Evolutionary conservation across 2,329 filamentous ascomycete genomes (phyloP), one percentile per base, ranked within the genome.

Genomic region (Aotearoamyces nothofagi): DNA sequence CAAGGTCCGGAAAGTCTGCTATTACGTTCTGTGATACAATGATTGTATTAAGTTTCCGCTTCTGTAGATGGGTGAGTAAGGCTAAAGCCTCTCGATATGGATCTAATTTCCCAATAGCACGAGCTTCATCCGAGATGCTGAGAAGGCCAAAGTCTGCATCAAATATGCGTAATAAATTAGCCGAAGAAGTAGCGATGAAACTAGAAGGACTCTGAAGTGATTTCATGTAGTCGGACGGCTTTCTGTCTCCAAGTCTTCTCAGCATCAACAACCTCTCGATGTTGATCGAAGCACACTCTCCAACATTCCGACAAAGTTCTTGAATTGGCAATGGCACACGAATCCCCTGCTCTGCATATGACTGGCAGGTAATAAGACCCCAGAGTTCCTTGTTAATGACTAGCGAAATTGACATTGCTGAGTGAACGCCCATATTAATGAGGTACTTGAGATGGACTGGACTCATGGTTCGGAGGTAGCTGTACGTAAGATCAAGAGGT

Each of bases 401-500:
- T 45, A 92, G 77, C 2, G 81, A 90, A 34, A 92, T 83, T 0
- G 83, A 92, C 81, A 92, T 92, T 36, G 82, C 90, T 0, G 82
- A 81, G 9, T 81, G 71, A 1, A 92, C 82, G 4, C 73, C 76
- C 83, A 92, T 92, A 48, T 92, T 83, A 7, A 57, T 66, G 3
- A 92, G 60, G 40, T 92, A 92, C 45, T 90, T 90, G 33, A 92
- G 51, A 44, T 90, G 81, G 22, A 92, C 84, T 0, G 83, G 82
- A 1, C 81, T 87, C 69, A 92, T 92, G 38, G 84, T 81, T 27
- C 83, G 70, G 2, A 92, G 65, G 44, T 90, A 90, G 0, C 78
- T 68, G 43, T 90, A 77, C 1, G 78, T 90, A 48, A 92, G 71
- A 47, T 92, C 80, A 3, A 92, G 53, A 0, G 83, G 81, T 0